phyloP scores from a whole-genome alignment of 2,329 filamentous ascomycete genomes.

The Phaeoacremonium minimum region DNA sequence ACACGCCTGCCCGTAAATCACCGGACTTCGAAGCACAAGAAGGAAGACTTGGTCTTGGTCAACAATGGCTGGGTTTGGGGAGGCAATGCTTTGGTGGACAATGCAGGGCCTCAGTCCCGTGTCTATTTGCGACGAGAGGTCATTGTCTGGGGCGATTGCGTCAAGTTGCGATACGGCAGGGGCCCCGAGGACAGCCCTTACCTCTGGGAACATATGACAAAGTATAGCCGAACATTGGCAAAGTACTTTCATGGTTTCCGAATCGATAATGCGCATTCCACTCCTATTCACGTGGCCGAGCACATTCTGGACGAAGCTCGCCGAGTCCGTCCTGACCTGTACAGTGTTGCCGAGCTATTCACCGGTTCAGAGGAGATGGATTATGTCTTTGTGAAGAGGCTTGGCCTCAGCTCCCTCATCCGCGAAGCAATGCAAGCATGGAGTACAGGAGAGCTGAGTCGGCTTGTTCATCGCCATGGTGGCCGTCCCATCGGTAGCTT shows the following conservation, averaged over 20 bases:
- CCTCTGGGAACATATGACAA: slow-evolving; percentile 93
- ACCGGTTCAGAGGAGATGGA: slow-evolving; percentile 94
- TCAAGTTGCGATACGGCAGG: slow-evolving; percentile 87
- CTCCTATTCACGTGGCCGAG: slow-evolving; percentile 88
- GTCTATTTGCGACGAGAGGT: slow-evolving; percentile 96
- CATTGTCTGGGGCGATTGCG: slow-evolving; percentile 97
- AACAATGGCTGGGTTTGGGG: slow-evolving; percentile 99
- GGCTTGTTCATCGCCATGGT: slow-evolving; percentile 88
- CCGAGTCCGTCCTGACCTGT: slow-evolving; percentile 78
- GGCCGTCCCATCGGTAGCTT: slow-evolving; percentile 96
- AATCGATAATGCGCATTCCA: slow-evolving; percentile 98
- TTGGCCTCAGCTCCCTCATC: slow-evolving; percentile 88
- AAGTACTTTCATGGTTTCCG: slow-evolving; percentile 94
- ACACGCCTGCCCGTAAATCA: slow-evolving; percentile 80
- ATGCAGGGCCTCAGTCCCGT: slow-evolving; percentile 82
- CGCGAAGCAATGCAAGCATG: slow-evolving; percentile 98
- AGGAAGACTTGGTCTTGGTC: slow-evolving; percentile 73
- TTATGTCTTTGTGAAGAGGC: slow-evolving; percentile 88
- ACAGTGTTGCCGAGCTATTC: slow-evolving; percentile 92
- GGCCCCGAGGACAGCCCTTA: slow-evolving; percentile 82
- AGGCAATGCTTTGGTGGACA: slow-evolving; percentile 88
- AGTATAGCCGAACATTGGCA: slow-evolving; percentile 86
- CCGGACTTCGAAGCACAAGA: slow-evolving; percentile 70
- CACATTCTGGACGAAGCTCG: slow-evolving; percentile 94
- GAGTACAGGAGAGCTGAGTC: slow-evolving; percentile 89